Evolutionary conservation across 257 asterid genomes (phyloP).

Genomic region (Solanum phureja): DNA sequence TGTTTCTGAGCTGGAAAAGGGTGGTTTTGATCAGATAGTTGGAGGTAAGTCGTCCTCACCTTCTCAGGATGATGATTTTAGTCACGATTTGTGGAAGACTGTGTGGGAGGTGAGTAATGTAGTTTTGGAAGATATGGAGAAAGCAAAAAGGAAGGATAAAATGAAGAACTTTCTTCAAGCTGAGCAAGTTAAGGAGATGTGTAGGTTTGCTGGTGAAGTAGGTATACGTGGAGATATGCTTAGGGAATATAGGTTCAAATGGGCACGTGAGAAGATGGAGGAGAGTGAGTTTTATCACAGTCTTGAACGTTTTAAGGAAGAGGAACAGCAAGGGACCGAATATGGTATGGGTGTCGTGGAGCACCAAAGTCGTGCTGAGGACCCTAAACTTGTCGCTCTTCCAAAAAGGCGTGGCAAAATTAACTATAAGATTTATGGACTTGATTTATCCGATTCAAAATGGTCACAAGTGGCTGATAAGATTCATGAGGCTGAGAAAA

Average conservation of each 20-base stretch:
- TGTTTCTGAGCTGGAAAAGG: conserved; percentile 55
- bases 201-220: conserved; percentile 77
- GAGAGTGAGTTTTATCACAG: conserved; percentile 57
- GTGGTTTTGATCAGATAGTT: conserved; percentile 38
- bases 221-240: conserved; percentile 93
- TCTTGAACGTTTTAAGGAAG: conserved; percentile 32
- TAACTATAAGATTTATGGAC: conserved; percentile 84
- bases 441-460: conserved; percentile 62
- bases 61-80: conserved; percentile 36
- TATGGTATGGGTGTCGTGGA: conserved; percentile 1
- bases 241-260: conserved; percentile 86
- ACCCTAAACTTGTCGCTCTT: conserved; percentile 30
- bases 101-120: conserved; percentile 75
- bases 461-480: conserved; percentile 87
- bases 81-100: conserved; percentile 78
- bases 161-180: conserved; percentile 78
- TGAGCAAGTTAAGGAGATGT: conserved; percentile 88
- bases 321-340: conserved; percentile 13
- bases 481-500: conserved; percentile 57
- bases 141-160: conserved; percentile 76
- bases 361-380: conserved; percentile 4
- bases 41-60: conserved; percentile 15
- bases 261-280: conserved; percentile 94
- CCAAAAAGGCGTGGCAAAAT: conserved; percentile 90
- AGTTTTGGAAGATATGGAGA: conserved; percentile 71